Conservation (phyloP, 1,284 basidiomycete genomes). For the Erythrobasidium hasegawianum region DNA sequence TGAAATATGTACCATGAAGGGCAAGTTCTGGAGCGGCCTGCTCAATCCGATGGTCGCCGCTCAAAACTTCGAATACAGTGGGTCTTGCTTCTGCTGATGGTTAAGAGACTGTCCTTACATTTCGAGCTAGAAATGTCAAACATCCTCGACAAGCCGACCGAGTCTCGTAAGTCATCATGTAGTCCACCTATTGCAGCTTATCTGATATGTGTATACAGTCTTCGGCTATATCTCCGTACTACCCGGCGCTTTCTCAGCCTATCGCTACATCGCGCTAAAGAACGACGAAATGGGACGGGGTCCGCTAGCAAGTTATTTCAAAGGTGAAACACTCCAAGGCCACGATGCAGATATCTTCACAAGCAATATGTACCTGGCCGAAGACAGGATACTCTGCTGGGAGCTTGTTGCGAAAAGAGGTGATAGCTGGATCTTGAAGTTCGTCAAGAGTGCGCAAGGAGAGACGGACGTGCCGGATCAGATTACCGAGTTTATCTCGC, state of each 20-base stretch:
- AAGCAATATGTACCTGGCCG: conserved; percentile 62
- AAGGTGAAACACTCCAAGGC: conserved; percentile 77
- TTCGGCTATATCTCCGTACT: conserved; percentile 70
- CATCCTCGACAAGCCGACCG: conserved; percentile 91
- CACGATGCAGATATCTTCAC: conserved; percentile 89
- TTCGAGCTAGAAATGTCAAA: conserved; percentile 46
- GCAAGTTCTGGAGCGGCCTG: conserved; percentile 65
- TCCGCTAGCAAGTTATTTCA: conserved; percentile 92
- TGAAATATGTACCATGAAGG: conserved; percentile 89
- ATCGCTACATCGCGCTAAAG: conserved; percentile 78
- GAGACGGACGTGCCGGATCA: conserved; percentile 96
- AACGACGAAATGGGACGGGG: conserved; percentile 82
- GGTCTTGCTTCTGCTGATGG: conserved; percentile 53
- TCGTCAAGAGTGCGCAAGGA: conserved; percentile 89
- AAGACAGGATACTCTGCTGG: conserved; percentile 89
- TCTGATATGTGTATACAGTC: conserved; percentile 49
- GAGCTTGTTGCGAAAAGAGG: conserved; percentile 91
- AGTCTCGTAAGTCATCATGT: conserved; percentile 54
- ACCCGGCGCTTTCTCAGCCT: conserved; percentile 83
- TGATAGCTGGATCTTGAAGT: conserved; percentile 87
- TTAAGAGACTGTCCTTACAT: conserved; percentile 52
- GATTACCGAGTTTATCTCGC: conserved; percentile 90
- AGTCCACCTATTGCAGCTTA: background rate
- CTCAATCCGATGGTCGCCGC: conserved; percentile 65
- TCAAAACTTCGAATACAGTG: conserved; percentile 61